Percentiles rank a stretch among this genome's conserved stretches.
These are phyloP conservation scores for Sporothrix inflata DNA, from an alignment of 2,329 filamentous ascomycete genomes.

Conservation along the genomic window DNA sequence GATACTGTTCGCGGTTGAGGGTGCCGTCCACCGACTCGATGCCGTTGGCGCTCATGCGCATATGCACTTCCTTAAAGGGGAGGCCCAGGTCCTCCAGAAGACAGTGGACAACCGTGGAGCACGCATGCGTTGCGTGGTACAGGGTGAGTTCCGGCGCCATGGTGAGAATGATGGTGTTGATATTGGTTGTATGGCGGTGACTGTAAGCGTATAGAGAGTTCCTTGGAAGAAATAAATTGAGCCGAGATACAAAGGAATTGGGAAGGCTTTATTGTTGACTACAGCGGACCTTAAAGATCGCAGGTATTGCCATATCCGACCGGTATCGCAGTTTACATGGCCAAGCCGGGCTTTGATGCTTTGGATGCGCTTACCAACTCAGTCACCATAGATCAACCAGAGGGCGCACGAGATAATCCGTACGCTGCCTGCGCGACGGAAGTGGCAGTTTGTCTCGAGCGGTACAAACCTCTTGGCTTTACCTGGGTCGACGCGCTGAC, in stretches of 20 bases:
- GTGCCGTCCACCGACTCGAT: conserved; percentile 9
- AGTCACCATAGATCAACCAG: neutral
- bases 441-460: no score
- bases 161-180: neutral
- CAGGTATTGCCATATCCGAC: neutral
- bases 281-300: no score
- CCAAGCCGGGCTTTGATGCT: neutral
- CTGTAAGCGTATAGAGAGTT: neutral
- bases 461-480: no score
- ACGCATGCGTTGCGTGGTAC: neutral
- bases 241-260: no score
- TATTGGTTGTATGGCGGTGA: neutral
- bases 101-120: neutral
- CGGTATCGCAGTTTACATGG: neutral
- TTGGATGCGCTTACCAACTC: neutral
- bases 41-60: neutral
- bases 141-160: neutral
- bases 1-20: conserved; percentile 14
- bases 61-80: neutral
- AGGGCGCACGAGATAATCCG: neutral
- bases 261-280: no score
- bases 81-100: neutral
- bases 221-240: neutral
- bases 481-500: no score
- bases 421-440: no score